phyloP scores from a whole-genome alignment of 1,139 yeast species.

The Blastobotrys indianensis region DNA sequence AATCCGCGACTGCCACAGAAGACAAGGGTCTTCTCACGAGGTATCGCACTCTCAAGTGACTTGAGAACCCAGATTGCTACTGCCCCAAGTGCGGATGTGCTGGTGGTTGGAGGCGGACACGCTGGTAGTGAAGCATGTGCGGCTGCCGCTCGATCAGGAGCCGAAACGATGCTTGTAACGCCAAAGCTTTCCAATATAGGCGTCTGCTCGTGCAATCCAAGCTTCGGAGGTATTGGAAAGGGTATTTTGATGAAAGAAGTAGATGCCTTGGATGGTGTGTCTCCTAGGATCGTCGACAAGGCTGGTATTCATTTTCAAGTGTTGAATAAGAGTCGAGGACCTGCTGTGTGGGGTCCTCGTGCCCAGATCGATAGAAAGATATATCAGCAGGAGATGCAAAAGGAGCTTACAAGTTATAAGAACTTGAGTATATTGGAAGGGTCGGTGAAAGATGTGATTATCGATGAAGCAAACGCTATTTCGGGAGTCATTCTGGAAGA shows the following conservation, averaged over 20 bases:
- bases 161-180: constrained; percentile 66
- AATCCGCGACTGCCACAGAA: background rate
- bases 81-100: constrained; percentile 46
- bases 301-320: constrained; percentile 93
- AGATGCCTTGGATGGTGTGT: constrained; percentile 93
- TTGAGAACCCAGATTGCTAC: background rate
- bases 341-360: constrained; percentile 98
- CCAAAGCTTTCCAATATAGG: constrained; percentile 76
- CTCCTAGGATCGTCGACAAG: constrained; percentile 74
- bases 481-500: constrained; percentile 62
- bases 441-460: constrained; percentile 78
- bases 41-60: constrained; percentile 2
- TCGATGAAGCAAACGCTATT: constrained; percentile 45
- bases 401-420: constrained; percentile 50
- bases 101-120: constrained; percentile 96
- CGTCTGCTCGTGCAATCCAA: constrained; percentile 94
- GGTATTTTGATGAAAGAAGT: constrained; percentile 89
- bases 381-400: constrained; percentile 77
- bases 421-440: constrained; percentile 62
- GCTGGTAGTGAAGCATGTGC: constrained; percentile 98
- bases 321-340: constrained; percentile 81
- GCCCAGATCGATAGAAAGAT: constrained; percentile 90
- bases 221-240: constrained; percentile 97
- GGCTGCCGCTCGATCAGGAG: constrained; percentile 83
- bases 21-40: background rate